Evolutionary conservation across 768 basidiomycete species (phyloP), one percentile per base, ranked within the genome.

Genomic region (Termitomyces sp.): DNA sequence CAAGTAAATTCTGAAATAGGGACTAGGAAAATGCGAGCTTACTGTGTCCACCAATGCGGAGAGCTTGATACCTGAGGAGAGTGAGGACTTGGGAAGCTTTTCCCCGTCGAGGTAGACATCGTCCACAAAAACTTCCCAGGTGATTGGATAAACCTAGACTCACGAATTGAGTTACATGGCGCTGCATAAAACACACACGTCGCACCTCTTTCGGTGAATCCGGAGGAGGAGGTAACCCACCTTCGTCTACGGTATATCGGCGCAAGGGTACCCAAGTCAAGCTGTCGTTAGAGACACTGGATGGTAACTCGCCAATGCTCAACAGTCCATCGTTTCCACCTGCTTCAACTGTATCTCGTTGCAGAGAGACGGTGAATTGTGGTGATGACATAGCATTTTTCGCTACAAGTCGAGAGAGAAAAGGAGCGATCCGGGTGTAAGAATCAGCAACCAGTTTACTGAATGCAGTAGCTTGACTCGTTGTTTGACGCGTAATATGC

Each of bases 31-130:
- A 36, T n/a, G 20, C 9, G 57, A 37, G 67, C 78, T 51, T 53
- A 89, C 89, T 2, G 90, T 91, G 63, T 92, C 90, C 28, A 92
- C 66, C 18, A 91, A 72, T 1, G 84, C 87, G 3, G 88, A 85
- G 12, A 88, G 72, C 1, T 75, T 67, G 59, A 88, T 82, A 4
- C 67, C 68, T 0, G 80, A 65, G 1, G 81, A 75, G 10, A 85
- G 66, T 13, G 69, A 72, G 2, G 88, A 89, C 36, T 75, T 77
- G 5, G 83, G 78, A n/a, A 91, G 72, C 62, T 73, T 75, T 59
- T 76, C 65, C 13, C 85, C 88, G 61, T 91, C 86, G 34, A 92
- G 77, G 66, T 76, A 91, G 5, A 91, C 85, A 56, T 84, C 84
- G 54, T 90, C 88, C 7, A 92, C 58, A 28, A 80, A 75, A 6